phyloP scores from a whole-genome alignment of 2,329 filamentous ascomycete species.

The Pseudogymnoascus sp. region DNA sequence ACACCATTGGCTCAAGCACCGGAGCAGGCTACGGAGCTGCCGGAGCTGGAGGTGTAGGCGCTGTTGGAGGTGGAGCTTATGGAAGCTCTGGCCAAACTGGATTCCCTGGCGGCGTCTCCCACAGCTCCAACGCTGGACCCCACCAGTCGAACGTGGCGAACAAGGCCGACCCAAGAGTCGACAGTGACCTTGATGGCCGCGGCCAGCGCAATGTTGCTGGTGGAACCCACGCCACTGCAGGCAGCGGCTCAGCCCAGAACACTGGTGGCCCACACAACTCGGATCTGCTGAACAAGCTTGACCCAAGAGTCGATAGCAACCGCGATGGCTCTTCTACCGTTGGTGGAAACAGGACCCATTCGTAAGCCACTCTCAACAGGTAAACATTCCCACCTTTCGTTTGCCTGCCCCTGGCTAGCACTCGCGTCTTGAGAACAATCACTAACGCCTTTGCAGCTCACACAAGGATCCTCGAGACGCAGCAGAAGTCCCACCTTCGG shows the following conservation, averaged over 20 bases:
- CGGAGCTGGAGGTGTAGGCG: slow-evolving; percentile 6
- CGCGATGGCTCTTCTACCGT: slow-evolving; percentile 46
- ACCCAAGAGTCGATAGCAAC: slow-evolving; percentile 36
- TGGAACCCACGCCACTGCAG: slow-evolving; percentile 23
- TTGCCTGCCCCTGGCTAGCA: slow-evolving; percentile 6
- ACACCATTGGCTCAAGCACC: slow-evolving; percentile 19
- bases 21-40: slow-evolving; percentile 13
- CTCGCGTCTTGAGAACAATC: neutral
- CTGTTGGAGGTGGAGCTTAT: slow-evolving; percentile 10
- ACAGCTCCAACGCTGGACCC: no score
- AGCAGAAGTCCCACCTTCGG: slow-evolving; percentile 49
- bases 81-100: slow-evolving; percentile 4
- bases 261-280: slow-evolving; percentile 46
- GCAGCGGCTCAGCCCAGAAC: slow-evolving; percentile 32
- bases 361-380: slow-evolving; percentile 18
- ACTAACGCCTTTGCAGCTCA: neutral
- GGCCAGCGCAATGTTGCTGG: no score
- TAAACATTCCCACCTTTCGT: slow-evolving; percentile 11
- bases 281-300: slow-evolving; percentile 46
- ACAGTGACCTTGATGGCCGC: no score
- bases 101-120: no score
- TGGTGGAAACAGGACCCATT: slow-evolving; percentile 44
- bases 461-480: slow-evolving; percentile 44
- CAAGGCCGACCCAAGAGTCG: no score
- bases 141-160: no score